Percentiles rank a stretch among this genome's conserved stretches.
Conservation (phyloP, 495 filamentous ascomycete genomes). For the Neurospora sp. region DNA sequence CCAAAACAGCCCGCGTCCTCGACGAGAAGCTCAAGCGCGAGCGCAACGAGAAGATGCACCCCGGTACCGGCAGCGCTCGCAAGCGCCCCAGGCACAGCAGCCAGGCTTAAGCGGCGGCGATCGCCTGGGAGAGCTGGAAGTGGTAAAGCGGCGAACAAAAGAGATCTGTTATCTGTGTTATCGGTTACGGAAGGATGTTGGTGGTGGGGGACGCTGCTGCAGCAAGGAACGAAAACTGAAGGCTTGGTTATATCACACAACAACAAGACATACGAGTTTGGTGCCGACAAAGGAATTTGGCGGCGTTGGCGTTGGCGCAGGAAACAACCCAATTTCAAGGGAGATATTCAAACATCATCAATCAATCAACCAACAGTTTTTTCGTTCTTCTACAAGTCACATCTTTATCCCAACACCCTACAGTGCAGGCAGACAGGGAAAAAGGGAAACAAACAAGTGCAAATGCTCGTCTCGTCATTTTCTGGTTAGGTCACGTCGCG, state of each 20-base stretch:
- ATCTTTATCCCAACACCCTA: no score
- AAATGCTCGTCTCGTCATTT: no score
- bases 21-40: conserved; percentile 51
- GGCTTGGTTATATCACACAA: background rate
- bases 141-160: no score
- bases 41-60: conserved; percentile 43
- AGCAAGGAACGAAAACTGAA: background rate
- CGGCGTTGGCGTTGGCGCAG: background rate
- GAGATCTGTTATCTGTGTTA: no score
- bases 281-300: background rate
- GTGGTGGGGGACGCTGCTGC: no score
- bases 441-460: no score
- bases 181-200: no score
- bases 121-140: no score
- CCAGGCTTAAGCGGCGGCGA: background rate
- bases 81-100: conserved; percentile 42
- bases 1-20: conserved; percentile 39
- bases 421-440: no score
- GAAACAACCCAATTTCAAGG: background rate
- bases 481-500: no score
- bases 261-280: background rate
- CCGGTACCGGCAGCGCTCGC: conserved; percentile 34
- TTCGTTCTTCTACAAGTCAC: no score
- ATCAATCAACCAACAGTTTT: background rate
- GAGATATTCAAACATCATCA: background rate